Evolutionary conservation across 306 rosid genomes (phyloP), one percentile per base, ranked within the genome.

Genomic region (Cucurbita argyrosperma): DNA sequence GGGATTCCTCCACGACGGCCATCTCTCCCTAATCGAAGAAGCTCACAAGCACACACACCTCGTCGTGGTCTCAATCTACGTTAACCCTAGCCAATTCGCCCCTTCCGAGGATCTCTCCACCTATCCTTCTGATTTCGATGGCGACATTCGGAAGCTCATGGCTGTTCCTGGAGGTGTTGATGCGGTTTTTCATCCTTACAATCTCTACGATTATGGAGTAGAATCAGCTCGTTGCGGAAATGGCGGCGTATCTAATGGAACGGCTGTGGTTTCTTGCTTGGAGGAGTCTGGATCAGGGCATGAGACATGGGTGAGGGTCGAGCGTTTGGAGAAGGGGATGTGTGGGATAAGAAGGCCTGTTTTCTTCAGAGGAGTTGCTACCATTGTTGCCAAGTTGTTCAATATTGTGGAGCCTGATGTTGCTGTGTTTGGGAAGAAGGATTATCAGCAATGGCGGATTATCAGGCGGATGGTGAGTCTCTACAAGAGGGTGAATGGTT

Each of bases 1-100:
- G 99, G 99, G 97, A 2, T 91, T 53, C 75, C 97, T 94, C 74
- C 97, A 94, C 43, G 69, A 80, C 9, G 96, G 99, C 49, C 97
- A 91, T 64, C 69, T 94, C n/a, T 83, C 97, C 3, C 89, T 94
- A 13, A 65, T 94, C 69, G 67, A 45, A 47, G 82, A 87, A 79
- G 96, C 92, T 47, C 91, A 47, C 79, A 55, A 37, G 23, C 91
- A 60, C 30, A 15, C 90, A 15, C 71, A 91, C 16, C 70, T 88
- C 14, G 46, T 88, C 6, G 96, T 72, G 0, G 89, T 94, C 79
- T 94, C 99, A 23, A 87, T 94, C 76, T 94, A 94, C 47, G 86
- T 94, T 5, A 94, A 94, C 81, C 97, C 96, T 0, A 90, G 89
- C 64, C 99, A 91, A 84, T 94, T 94, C 49, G 80, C 96, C 15